Base-by-base conservation (phyloP, 768 basidiomycete species). In the Hygrocybe punicea region DNA sequence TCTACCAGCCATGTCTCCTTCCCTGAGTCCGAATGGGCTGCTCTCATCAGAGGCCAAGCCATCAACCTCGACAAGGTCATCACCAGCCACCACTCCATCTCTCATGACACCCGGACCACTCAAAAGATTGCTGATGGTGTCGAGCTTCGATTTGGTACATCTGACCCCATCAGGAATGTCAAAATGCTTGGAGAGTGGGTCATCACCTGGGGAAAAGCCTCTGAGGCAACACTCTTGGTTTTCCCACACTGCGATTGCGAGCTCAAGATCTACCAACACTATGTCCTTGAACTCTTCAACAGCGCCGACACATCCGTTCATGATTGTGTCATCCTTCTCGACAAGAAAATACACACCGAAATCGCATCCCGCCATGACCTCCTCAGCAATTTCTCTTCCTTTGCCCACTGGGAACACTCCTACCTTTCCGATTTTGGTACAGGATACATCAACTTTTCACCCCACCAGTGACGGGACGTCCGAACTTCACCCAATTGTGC, bases 41-140 rank as follows among this genome's bases (percentile, higher is more conserved):
- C 40, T 42, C 40, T 42, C 14, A 14, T 42, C 40, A 42, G 11
- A 19, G 40, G 40, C 40, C 40, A 42, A 42, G 48, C 59, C 23
- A 60, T 72, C 58, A 58, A 71, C 59, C 63, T 73, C 55, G 63
- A 71, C 59, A 51, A 53, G 2, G 63, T 73, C 33, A 35, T 66
- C 42, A 21, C 51, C 6, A 52, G 53, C 2, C 13, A 50, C 40
- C 60, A 64, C 59, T 47, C 63, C 21, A 23, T 55, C 37, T 42
- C 35, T 23, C 48, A 17, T 10, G 56, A 55, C n/a, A 49, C 21
- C 14, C 35, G 51, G 1, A 35, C 37, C 3, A 52, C 23, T 25
- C 53, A 60, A 34, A 55, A 29, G n/a, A 34, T 56, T 6, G 55
- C 60, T 13, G 67, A 62, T 6, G 40, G 40, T 5, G 19, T 67